These are phyloP conservation scores for Geotrichum aggregatum DNA, from an alignment of 1,139 yeast species.

Conservation along the genomic window DNA sequence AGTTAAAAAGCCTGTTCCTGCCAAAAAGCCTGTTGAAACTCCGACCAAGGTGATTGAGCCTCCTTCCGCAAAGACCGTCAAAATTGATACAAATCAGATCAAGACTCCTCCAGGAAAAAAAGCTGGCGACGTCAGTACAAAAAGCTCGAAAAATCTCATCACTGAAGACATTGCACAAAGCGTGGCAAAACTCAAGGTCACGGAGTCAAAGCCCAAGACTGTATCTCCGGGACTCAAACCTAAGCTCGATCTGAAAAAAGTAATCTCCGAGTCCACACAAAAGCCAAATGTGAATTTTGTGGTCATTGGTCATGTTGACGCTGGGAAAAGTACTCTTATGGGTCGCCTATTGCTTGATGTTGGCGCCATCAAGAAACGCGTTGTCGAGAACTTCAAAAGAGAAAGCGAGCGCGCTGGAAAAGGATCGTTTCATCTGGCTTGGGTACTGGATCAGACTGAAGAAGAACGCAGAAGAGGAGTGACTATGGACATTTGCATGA, in stretches of 20 bases:
- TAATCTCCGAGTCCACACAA: slow-evolving; percentile 6
- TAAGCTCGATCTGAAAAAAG: slow-evolving; percentile 11
- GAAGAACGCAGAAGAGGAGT: slow-evolving; percentile 87
- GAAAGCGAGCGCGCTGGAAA: slow-evolving; percentile 84
- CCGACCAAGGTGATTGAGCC: slow-evolving; percentile 2
- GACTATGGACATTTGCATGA: slow-evolving; percentile 87
- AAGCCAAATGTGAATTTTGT: slow-evolving; percentile 46
- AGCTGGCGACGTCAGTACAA: no score
- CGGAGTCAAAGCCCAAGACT: slow-evolving; percentile 10
- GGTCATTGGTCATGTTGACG: slow-evolving; percentile 93
- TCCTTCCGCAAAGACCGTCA: no score
- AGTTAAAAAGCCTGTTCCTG: background rate
- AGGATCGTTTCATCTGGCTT: slow-evolving; percentile 90
- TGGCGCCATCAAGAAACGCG: slow-evolving; percentile 73
- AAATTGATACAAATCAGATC: no score
- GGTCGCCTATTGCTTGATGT: slow-evolving; percentile 81
- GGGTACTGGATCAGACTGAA: slow-evolving; percentile 94
- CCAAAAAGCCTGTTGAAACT: background rate
- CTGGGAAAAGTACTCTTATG: slow-evolving; percentile 93
- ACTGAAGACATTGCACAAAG: background rate
- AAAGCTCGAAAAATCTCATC: no score
- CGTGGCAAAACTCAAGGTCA: slow-evolving; percentile 5
- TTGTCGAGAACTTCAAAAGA: slow-evolving; percentile 68
- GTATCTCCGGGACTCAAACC: slow-evolving; percentile 14
- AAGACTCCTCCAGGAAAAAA: no score